phyloP scores from a whole-genome alignment of 2,329 filamentous ascomycete genomes.

The Trichophaea hybrida region DNA sequence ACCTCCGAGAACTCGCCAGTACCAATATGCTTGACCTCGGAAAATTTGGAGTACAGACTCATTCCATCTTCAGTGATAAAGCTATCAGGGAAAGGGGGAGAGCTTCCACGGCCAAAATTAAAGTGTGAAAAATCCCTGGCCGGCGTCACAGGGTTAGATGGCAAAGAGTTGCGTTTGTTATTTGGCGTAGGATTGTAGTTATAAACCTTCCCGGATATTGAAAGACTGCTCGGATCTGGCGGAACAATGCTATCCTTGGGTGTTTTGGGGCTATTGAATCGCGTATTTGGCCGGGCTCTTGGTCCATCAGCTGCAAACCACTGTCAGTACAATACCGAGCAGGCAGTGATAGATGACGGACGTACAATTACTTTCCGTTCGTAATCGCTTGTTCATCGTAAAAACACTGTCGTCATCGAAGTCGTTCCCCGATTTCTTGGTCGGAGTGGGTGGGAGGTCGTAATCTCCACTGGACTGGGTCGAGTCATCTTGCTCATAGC shows the following conservation, averaged over 20 bases:
- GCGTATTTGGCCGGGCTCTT: conserved; percentile 32
- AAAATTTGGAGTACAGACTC: conserved; percentile 39
- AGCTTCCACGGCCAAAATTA: not conserved
- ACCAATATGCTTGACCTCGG: conserved; percentile 64
- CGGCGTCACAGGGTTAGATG: not conserved
- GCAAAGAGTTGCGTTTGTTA: not conserved
- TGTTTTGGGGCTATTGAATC: conserved; percentile 48
- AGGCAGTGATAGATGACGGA: conserved; percentile 11
- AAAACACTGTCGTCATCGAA: conserved; percentile 32
- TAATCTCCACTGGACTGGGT: conserved; percentile 45
- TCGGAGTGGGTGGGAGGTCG: conserved; percentile 86
- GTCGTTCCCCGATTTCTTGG: conserved; percentile 37
- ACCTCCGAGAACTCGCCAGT: conserved; percentile 89
- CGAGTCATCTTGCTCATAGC: conserved; percentile 49
- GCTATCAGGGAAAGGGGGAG: not conserved
- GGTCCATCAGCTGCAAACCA: conserved; percentile 38
- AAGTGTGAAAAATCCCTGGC: not conserved
- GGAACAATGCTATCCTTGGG: conserved; percentile 61
- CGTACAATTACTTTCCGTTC: conserved; percentile 20
- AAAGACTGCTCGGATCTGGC: conserved; percentile 67
- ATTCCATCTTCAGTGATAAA: conserved; percentile 5
- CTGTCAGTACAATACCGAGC: conserved; percentile 32
- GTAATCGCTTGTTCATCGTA: conserved; percentile 28
- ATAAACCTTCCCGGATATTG: conserved; percentile 45
- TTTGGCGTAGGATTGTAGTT: not conserved